These are phyloP conservation scores for Verticillium alfalfae DNA, from an alignment of 2,329 filamentous ascomycete species.

Conservation along the genomic window DNA sequence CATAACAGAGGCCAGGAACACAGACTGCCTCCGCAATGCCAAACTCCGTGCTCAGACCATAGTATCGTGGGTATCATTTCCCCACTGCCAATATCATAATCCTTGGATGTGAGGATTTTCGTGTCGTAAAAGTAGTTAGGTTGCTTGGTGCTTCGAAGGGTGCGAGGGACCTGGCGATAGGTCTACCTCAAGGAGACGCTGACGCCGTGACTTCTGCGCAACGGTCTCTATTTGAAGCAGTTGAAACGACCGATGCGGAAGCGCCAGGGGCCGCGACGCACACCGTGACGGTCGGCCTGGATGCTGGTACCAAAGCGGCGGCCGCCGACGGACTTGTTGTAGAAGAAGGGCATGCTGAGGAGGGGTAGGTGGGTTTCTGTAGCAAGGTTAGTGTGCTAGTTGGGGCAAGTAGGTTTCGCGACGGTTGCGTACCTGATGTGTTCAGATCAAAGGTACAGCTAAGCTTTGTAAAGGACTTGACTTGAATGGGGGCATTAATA, in stretches of 20 bases:
- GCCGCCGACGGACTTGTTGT: constrained; percentile 38
- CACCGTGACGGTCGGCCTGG: constrained; percentile 36
- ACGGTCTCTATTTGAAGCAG: constrained; percentile 36
- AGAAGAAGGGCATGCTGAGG: constrained; percentile 39
- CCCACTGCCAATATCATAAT: neutral
- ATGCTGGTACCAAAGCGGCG: constrained; percentile 46
- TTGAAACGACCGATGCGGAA: constrained; percentile 43
- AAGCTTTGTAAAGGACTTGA: neutral
- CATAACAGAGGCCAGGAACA: neutral
- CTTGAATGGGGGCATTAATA: neutral
- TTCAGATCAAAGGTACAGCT: neutral
- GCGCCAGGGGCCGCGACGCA: constrained; percentile 44
- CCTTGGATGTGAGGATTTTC: neutral
- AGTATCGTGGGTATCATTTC: neutral
- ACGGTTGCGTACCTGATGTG: neutral
- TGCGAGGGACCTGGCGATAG: no score
- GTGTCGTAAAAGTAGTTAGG: neutral
- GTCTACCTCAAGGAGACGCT: neutral
- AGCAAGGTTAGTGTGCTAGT: neutral
- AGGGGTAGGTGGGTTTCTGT: neutral
- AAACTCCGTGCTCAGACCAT: neutral
- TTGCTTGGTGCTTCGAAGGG: no score
- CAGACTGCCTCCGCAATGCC: neutral
- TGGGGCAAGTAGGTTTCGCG: neutral
- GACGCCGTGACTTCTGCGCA: neutral